Base-by-base conservation (phyloP, 1,139 yeast species). In the Saccharomyces hybrid region DNA sequence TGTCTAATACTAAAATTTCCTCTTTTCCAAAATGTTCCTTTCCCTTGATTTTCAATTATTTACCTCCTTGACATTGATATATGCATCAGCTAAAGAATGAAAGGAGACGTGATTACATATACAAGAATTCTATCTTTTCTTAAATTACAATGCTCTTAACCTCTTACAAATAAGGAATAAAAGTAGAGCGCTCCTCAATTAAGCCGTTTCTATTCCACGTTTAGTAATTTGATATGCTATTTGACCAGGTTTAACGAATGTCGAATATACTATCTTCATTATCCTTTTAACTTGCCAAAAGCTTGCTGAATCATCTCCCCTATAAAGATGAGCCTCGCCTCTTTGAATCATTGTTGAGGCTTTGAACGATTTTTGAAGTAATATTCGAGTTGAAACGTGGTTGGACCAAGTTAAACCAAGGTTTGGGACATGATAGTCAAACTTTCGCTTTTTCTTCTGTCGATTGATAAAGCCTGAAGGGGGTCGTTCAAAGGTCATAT, bases 381-480 rank as follows among this genome's bases (percentile, higher is more conserved):
- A 67, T 8, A 77, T 67, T 42, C 80, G 68, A 32, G 73, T 70
- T 41, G 73, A 68, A 14, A 77, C 60, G 52, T 70, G 70, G 51
- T 71, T 73, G 9, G 77, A 72, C 79, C 80, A 76, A 7, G 71
- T 61, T n/a, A 73, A 57, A 2, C 81, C 81, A 44, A 78, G 62
- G 41, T 76, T 73, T 1, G 80, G 78, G 6, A 71, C 64, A 50
- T 70, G 68, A 7, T 63, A 58, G 49, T 66, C 72, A 19, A 69
- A 51, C 50, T 55, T 58, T 27, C 65, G 56, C 46, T 64, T 66
- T 34, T 56, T 58, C 42, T 52, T 56, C 16, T 46, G 26, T 26
- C 26, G 26, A 11, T 29, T 28, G 4, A n/a, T n/a, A 31, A 13
- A 7, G 23, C 31, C 13, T n/a, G 6, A 14, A 14, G 49, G 19